Evolutionary conservation across 2,329 filamentous ascomycete species (phyloP).

Genomic region (Penicillium sp.): DNA sequence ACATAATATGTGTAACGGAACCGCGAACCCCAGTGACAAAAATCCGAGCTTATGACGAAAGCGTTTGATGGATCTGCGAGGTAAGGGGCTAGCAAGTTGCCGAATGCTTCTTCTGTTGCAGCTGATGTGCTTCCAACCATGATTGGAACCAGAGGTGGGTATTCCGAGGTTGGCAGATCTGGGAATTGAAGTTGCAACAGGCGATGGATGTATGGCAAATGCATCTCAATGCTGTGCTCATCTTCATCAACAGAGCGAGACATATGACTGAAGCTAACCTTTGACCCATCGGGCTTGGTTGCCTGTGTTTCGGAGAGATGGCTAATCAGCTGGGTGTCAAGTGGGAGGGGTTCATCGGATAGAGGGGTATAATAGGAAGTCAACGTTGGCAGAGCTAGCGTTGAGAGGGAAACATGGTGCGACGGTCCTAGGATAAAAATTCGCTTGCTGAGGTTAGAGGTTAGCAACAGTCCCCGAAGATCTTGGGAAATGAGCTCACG

Average conservation of each 20-base stretch:
- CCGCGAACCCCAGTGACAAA: constrained; percentile 89
- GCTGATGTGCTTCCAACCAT: constrained; percentile 76
- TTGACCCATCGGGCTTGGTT: constrained; percentile 33
- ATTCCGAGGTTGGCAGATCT: constrained; percentile 54
- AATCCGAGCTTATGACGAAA: constrained; percentile 92
- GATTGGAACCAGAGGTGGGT: constrained; percentile 79
- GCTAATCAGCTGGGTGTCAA: constrained; percentile 47
- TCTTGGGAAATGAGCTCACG: constrained; percentile 49
- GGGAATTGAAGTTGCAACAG: constrained; percentile 59
- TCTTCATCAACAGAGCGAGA: constrained; percentile 67
- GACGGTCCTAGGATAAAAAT: constrained; percentile 93
- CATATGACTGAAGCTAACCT: constrained; percentile 56
- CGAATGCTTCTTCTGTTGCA: constrained; percentile 67
- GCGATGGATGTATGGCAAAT: constrained; percentile 90
- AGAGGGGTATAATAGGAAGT: constrained; percentile 51
- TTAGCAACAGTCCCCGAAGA: constrained; percentile 5
- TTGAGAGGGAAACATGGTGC: constrained; percentile 79
- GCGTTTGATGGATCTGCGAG: constrained; percentile 71
- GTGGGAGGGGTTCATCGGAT: constrained; percentile 45
- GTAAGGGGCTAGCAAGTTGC: constrained; percentile 73
- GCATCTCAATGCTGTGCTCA: constrained; percentile 96
- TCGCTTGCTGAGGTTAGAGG: constrained; percentile 62
- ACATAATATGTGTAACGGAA: constrained; percentile 85
- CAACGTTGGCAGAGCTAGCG: constrained; percentile 75
- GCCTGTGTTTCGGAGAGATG: constrained; percentile 36